phyloP scores from a whole-genome alignment of 345 rosid species.

The Salix viminalis region DNA sequence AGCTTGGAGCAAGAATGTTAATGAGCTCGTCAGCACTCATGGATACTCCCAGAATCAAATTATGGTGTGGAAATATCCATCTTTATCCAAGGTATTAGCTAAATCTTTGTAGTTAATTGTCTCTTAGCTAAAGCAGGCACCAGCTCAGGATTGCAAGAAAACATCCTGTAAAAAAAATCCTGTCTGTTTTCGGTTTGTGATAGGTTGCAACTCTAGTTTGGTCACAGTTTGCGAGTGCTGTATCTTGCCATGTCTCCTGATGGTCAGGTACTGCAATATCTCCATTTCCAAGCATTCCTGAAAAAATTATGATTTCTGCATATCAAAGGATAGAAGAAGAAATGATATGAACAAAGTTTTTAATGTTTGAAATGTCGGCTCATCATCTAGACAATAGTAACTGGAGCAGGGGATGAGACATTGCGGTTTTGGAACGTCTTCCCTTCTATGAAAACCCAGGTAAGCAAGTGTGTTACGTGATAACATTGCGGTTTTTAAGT shows the following conservation, averaged over 20 bases:
- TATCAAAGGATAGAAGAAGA: neutral
- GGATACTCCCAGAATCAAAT: conserved; percentile 97
- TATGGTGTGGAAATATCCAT: conserved; percentile 97
- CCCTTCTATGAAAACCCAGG: conserved; percentile 78
- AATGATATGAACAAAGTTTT: neutral
- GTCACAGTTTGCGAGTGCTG: conserved; percentile 90
- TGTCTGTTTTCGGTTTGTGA: conserved; percentile 3
- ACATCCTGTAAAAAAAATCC: neutral
- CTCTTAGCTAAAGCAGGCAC: neutral
- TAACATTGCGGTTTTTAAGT: no score
- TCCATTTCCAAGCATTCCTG: neutral
- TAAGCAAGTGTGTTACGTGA: conserved; percentile 20
- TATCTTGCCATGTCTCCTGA: conserved; percentile 90
- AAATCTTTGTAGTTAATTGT: neutral
- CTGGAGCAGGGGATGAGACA: conserved; percentile 98
- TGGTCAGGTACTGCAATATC: conserved; percentile 55
- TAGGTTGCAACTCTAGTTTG: conserved; percentile 86
- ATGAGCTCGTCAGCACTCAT: conserved; percentile 93
- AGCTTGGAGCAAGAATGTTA: conserved; percentile 95
- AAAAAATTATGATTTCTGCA: neutral
- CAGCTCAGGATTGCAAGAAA: no score
- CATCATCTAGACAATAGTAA: conserved; percentile 74
- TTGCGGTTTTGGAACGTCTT: conserved; percentile 89
- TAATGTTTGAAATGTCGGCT: neutral
- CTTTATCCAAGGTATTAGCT: conserved; percentile 68